phyloP scores from a whole-genome alignment of 2,329 filamentous ascomycete genomes.

The Apiospora malaysiana region DNA sequence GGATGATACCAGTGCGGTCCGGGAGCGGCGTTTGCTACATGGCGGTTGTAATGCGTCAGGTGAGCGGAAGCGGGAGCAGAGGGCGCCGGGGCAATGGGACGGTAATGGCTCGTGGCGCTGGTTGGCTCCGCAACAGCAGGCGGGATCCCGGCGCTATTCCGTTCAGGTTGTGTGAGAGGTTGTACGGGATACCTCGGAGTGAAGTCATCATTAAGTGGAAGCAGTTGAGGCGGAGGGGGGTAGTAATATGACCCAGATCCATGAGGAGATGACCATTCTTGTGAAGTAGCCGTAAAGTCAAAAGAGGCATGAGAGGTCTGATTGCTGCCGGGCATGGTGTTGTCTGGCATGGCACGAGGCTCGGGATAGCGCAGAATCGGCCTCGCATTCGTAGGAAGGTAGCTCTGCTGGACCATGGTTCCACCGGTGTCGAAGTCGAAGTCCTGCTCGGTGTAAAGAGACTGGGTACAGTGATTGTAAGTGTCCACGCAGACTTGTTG shows the following conservation, averaged over 20 bases:
- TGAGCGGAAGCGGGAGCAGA: background rate
- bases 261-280: background rate
- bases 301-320: background rate
- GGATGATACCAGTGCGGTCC: background rate
- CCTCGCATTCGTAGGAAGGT: background rate
- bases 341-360: background rate
- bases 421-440: background rate
- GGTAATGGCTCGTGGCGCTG: background rate
- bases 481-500: background rate
- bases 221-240: background rate
- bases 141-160: background rate
- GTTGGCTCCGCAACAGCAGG: background rate
- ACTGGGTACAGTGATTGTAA: background rate
- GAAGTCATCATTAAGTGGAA: background rate
- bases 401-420: background rate
- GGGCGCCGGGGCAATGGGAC: background rate
- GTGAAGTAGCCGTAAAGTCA: background rate
- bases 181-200: background rate
- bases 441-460: background rate
- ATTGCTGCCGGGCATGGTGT: background rate
- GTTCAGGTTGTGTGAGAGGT: background rate
- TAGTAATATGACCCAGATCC: background rate
- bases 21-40: background rate
- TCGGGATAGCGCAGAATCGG: background rate
- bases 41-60: background rate